Base-by-base conservation (phyloP, 192 early-diverging fungal genomes). In the Coemansia brasiliensis region DNA sequence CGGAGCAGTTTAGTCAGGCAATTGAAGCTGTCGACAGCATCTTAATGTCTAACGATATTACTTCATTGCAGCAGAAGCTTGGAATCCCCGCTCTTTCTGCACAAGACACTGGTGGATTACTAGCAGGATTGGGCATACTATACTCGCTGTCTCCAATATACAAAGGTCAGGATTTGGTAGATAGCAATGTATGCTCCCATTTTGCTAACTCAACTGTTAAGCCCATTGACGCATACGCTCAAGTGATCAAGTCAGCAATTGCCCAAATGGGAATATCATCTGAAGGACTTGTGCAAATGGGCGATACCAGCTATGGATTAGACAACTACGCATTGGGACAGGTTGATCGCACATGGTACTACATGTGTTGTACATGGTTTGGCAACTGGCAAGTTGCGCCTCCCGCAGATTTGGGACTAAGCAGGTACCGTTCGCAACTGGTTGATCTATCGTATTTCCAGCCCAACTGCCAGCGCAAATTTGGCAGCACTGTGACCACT, bases 341-440 rank as follows among this genome's bases (percentile, higher is more conserved):
- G 21, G 22, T 50, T 17, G 48, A 72, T 52, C 73, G 57, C 45
- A 51, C 67, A 61, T 84, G 82, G 82, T 74, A 76, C 35, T 90
- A 83, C 72, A 85, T 86, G 60, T 74, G 71, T 25, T 90, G 88
- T 57, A 77, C 74, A 32, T 85, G 87, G 72, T 82, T 85, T 38
- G 88, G 84, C 7, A 86, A 85, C 71, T 84, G 83, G 56, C 86
- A 84, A 56, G 65, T 63, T 5, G 67, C 67, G 17, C 68, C 76
- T 21, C 61, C 71, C 2, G 71, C 50, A 37, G 42, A 15, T 5
- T 53, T 52, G 0, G 45, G 50, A 0, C 58, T 79, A 12, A 50
- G 55, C 26, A 40, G 65, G 21, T 80, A 76, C 53, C 69, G 63
- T 17, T 65, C 75, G n/a, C 48, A 62, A 52, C 63, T 66, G 39